Conservation (phyloP, 441 rosid species). For the Populus hybrid region DNA sequence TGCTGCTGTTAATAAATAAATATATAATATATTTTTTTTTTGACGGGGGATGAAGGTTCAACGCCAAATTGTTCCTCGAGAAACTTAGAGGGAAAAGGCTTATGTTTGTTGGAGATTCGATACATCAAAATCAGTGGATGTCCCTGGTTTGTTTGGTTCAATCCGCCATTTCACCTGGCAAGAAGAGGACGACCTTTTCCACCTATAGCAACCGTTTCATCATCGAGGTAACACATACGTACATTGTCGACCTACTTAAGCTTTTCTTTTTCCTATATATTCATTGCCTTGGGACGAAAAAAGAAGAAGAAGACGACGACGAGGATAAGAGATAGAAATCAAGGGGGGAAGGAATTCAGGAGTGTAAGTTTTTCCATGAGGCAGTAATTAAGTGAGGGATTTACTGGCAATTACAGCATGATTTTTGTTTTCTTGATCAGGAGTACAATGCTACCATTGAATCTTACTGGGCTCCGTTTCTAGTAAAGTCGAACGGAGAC, state of each 20-base stretch:
- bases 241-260: background rate
- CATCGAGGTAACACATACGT: slow-evolving; percentile 41
- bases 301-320: background rate
- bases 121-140: slow-evolving; percentile 78
- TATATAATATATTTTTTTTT: background rate
- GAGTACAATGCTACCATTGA: slow-evolving; percentile 80
- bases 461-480: slow-evolving; percentile 90
- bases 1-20: background rate
- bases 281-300: background rate
- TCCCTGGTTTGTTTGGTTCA: slow-evolving; percentile 79
- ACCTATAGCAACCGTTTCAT: slow-evolving; percentile 35
- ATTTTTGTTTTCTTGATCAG: slow-evolving; percentile 25
- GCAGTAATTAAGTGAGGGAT: background rate
- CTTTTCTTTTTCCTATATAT: background rate
- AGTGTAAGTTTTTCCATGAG: too few species aligned
- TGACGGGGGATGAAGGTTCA: slow-evolving; percentile 37
- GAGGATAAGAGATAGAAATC: background rate
- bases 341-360: too few species aligned
- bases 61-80: slow-evolving; percentile 34
- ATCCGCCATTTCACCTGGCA: slow-evolving; percentile 51
- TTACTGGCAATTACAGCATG: background rate
- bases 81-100: slow-evolving; percentile 73
- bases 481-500: slow-evolving; percentile 84
- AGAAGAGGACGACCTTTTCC: slow-evolving; percentile 48
- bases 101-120: slow-evolving; percentile 80